Conservation (phyloP, 768 basidiomycete genomes). For the Tremella fuciformis region DNA sequence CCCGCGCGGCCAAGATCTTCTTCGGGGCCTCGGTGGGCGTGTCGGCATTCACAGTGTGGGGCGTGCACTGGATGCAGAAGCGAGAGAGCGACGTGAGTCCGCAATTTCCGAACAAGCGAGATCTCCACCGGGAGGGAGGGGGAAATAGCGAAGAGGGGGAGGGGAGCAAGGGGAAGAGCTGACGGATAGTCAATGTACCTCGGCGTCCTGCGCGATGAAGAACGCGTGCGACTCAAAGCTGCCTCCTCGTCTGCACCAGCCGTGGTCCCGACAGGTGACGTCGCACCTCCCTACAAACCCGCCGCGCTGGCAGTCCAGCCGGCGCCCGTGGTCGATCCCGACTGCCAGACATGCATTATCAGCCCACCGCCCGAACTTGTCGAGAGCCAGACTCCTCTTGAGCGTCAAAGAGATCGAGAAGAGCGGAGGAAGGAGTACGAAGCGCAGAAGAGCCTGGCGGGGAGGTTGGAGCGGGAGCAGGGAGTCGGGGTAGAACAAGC, state of each 20-base stretch:
- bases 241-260: too few species aligned
- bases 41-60: constrained; percentile 74
- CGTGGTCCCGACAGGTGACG: neutral
- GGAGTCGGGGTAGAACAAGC: constrained; percentile 13
- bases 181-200: constrained; percentile 74
- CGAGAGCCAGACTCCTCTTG: constrained; percentile 31
- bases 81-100: constrained; percentile 71
- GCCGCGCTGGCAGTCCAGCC: constrained; percentile 20
- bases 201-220: constrained; percentile 85
- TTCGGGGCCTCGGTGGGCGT: constrained; percentile 65
- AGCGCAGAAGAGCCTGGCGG: constrained; percentile 39
- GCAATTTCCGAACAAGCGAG: neutral
- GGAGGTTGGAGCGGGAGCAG: constrained; percentile 37
- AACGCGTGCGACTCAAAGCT: constrained; percentile 66
- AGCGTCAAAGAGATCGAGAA: constrained; percentile 27
- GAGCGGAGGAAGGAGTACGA: constrained; percentile 42
- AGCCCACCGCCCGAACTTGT: constrained; percentile 39
- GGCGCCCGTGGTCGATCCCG: constrained; percentile 31
- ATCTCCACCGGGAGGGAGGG: neutral
- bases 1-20: constrained; percentile 69
- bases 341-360: constrained; percentile 39
- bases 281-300: constrained; percentile 10
- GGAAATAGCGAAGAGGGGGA: neutral
- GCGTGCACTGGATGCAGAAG: constrained; percentile 80
- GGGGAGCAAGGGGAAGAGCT: neutral